Evolutionary conservation across 192 early-diverging fungal species (phyloP).

Genomic region (Coemansia nantahalensis): DNA sequence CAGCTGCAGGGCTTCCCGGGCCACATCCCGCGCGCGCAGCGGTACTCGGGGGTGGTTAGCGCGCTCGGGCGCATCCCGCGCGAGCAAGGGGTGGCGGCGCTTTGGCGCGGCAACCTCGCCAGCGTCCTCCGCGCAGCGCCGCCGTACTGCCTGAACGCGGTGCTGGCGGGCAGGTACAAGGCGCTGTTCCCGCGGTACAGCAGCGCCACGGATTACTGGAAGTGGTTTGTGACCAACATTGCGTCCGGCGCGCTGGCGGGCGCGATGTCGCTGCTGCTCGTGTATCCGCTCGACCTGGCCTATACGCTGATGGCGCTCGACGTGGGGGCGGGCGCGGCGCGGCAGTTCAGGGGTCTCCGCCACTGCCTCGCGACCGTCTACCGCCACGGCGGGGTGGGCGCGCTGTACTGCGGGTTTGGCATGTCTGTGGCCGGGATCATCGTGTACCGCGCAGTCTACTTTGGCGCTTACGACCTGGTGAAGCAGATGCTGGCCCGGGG

Average conservation of each 20-base stretch:
- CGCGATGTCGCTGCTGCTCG: conserved; percentile 82
- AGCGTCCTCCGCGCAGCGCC: conserved; percentile 98
- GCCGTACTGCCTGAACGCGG: conserved; percentile 95
- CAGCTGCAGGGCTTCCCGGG: conserved; percentile 78
- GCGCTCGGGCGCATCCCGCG: conserved; percentile 82
- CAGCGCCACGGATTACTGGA: conserved; percentile 72
- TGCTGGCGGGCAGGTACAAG: conserved; percentile 96
- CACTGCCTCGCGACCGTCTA: conserved; percentile 77
- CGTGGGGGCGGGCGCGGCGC: conserved; percentile 65
- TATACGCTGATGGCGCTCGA: conserved; percentile 96
- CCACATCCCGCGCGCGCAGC: conserved; percentile 56
- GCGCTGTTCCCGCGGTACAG: conserved; percentile 80
- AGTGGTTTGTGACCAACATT: conserved; percentile 87
- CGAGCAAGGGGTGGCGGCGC: conserved; percentile 74
- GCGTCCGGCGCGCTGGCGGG: conserved; percentile 93
- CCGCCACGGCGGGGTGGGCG: conserved; percentile 88
- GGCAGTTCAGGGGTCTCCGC: conserved; percentile 87
- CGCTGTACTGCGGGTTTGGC: conserved; percentile 95
- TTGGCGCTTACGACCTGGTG: conserved; percentile 66
- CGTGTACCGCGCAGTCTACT: conserved; percentile 66
- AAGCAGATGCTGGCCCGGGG: conserved; percentile 52
- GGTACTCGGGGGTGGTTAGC: conserved; percentile 89
- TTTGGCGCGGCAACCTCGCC: conserved; percentile 89
- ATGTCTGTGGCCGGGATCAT: conserved; percentile 88
- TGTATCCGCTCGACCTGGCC: conserved; percentile 95